phyloP scores from a whole-genome alignment of 208 protist species.

The Eutreptiella sp. region DNA sequence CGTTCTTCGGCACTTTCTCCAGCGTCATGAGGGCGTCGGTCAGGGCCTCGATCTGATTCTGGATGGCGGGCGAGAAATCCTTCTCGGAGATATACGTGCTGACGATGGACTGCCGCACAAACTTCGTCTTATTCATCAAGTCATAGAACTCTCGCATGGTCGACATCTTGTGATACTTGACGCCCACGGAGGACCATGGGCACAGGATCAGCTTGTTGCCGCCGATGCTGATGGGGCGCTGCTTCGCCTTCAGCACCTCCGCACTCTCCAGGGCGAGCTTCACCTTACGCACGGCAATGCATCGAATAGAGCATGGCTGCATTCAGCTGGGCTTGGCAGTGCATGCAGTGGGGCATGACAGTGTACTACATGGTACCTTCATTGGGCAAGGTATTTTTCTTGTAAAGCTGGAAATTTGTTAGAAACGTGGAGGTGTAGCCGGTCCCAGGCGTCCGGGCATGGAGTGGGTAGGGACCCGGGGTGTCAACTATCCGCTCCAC shows the following conservation, averaged over 20 bases:
- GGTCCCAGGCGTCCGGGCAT: too few species aligned
- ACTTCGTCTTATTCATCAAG: conserved; percentile 1
- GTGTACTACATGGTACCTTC: too few species aligned
- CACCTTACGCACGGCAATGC: too few species aligned
- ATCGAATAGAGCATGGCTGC: too few species aligned
- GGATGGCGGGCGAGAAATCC: conserved; percentile 1
- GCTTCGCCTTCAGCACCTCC: background rate
- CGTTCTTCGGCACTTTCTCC: background rate
- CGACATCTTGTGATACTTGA: conserved; percentile 6
- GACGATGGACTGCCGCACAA: conserved; percentile 7
- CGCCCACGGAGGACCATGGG: conserved; percentile 2
- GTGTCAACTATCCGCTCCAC: too few species aligned
- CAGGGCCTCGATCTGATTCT: conserved; percentile 13
- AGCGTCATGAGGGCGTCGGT: background rate
- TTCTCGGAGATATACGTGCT: conserved; percentile 18
- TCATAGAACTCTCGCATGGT: conserved; percentile 25
- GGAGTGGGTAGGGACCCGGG: too few species aligned
- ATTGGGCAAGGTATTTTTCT: too few species aligned
- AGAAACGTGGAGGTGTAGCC: too few species aligned
- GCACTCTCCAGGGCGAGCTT: too few species aligned
- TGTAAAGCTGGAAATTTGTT: too few species aligned
- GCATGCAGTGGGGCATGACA: too few species aligned
- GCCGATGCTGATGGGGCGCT: background rate
- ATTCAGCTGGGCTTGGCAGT: too few species aligned
- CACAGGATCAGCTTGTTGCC: background rate